Percentiles rank a stretch among this genome's conserved stretches.
Conservation (phyloP, 2,329 filamentous ascomycete genomes). For the Curvularia verruculosa region DNA sequence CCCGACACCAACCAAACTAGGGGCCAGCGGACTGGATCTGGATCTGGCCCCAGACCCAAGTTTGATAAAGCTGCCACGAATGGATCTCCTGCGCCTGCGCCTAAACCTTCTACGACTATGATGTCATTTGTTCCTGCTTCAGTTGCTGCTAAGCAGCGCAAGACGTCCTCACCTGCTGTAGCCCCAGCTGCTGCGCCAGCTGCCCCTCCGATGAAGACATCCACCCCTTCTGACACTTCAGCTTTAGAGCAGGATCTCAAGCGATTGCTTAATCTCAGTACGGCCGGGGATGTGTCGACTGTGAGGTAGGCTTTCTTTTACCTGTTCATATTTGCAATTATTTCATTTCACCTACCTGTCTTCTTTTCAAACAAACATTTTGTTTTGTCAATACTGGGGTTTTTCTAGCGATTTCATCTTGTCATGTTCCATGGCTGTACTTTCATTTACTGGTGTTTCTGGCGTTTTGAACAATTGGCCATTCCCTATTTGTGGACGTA, state of each 20-base stretch:
- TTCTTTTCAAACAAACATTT: constrained; percentile 22
- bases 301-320: constrained; percentile 30
- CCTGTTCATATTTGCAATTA: constrained; percentile 35
- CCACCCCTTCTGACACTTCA: constrained; percentile 27
- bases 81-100: constrained; percentile 21
- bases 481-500: constrained; percentile 17
- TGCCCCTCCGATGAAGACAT: constrained; percentile 23
- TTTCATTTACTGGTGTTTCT: constrained; percentile 26
- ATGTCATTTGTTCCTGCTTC: constrained; percentile 48
- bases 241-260: constrained; percentile 47
- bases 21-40: constrained; percentile 17
- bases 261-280: constrained; percentile 44
- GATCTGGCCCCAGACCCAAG: constrained; percentile 7
- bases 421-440: constrained; percentile 28
- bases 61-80: constrained; percentile 21
- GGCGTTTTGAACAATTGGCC: constrained; percentile 28
- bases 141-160: constrained; percentile 42
- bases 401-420: constrained; percentile 23
- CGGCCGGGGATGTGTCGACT: constrained; percentile 28
- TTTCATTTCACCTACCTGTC: constrained; percentile 10
- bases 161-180: constrained; percentile 26
- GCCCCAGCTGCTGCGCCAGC: constrained; percentile 19
- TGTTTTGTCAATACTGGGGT: constrained; percentile 35
- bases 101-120: constrained; percentile 34
- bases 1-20: constrained; percentile 32